Percentiles rank a stretch among this genome's conserved stretches.
Conservation (phyloP, 2,329 filamentous ascomycete species). For the Phoma sp. region DNA sequence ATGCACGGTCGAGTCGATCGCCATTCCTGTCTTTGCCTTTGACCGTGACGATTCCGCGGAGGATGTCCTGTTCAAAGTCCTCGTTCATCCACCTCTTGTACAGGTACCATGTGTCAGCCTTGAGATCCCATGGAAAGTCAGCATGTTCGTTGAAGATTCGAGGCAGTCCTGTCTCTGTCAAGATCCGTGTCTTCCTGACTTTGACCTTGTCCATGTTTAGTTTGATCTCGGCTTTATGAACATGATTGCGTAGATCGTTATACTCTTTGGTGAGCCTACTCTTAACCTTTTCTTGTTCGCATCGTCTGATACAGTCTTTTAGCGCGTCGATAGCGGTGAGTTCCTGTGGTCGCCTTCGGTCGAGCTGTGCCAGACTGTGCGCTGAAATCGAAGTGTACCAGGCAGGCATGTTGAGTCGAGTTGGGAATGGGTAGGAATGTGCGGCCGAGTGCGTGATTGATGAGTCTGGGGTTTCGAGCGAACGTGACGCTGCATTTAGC, state of each 20-base stretch:
- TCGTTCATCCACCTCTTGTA: slow-evolving; percentile 55
- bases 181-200: slow-evolving; percentile 46
- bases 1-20: slow-evolving; percentile 33
- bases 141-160: slow-evolving; percentile 48
- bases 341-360: slow-evolving; percentile 24
- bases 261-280: slow-evolving; percentile 24
- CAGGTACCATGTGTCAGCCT: slow-evolving; percentile 56
- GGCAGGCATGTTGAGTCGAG: slow-evolving; percentile 5
- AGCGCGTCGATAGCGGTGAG: slow-evolving; percentile 28
- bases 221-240: slow-evolving; percentile 51
- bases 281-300: slow-evolving; percentile 18
- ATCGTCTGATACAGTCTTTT: slow-evolving; percentile 32
- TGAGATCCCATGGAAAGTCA: slow-evolving; percentile 56
- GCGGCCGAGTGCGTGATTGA: neutral
- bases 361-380: slow-evolving; percentile 4
- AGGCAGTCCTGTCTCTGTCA: slow-evolving; percentile 50
- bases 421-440: neutral
- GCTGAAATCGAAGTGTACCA: slow-evolving; percentile 26
- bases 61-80: slow-evolving; percentile 55
- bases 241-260: slow-evolving; percentile 43
- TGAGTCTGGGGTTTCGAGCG: neutral
- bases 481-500: neutral
- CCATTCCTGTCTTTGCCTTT: slow-evolving; percentile 29
- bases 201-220: slow-evolving; percentile 40
- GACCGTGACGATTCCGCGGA: slow-evolving; percentile 52